Percentiles rank a stretch among this genome's conserved stretches.
Conservation (phyloP, 2,329 filamentous ascomycete species). For the Penicillium corylophilum region DNA sequence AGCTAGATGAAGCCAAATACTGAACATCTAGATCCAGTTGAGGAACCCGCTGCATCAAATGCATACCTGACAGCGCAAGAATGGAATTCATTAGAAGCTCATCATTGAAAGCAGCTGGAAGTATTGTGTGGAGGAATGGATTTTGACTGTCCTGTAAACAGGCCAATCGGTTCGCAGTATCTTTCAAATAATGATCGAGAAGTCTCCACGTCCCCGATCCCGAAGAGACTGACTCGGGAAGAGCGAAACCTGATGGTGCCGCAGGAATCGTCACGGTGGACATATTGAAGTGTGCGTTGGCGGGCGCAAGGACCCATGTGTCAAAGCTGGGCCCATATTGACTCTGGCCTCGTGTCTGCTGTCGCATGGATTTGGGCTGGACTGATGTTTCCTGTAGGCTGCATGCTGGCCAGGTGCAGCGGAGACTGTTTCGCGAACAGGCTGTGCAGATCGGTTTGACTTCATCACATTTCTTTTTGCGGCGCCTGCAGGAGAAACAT, state of each 20-base stretch:
- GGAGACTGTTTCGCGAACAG: conserved; percentile 13
- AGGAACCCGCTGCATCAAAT: conserved; percentile 16
- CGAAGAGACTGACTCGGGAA: conserved; percentile 7
- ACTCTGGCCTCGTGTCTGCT: not conserved
- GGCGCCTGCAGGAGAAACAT: conserved; percentile 16
- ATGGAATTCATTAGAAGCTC: conserved; percentile 18
- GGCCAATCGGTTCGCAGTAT: conserved; percentile 17
- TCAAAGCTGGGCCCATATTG: not conserved
- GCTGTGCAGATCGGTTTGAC: conserved; percentile 13
- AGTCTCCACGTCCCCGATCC: conserved; percentile 12
- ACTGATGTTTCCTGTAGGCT: not conserved
- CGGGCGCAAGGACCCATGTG: conserved; percentile 9
- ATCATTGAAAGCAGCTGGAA: conserved; percentile 13
- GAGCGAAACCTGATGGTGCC: conserved; percentile 3
- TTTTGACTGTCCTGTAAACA: conserved; percentile 17
- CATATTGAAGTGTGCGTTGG: conserved; percentile 4
- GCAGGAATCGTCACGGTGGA: conserved; percentile 7
- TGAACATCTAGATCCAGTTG: conserved; percentile 5
- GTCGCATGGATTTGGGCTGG: conserved; percentile 2
- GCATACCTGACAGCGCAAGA: conserved; percentile 11
- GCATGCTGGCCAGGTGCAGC: conserved; percentile 7
- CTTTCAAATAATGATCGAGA: conserved; percentile 17
- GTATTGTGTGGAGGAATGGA: conserved; percentile 17
- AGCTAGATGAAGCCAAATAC: conserved; percentile 12
- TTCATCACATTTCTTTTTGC: conserved; percentile 19